These are phyloP conservation scores for Lactarius trivialis DNA, from an alignment of 768 basidiomycete genomes.

Conservation along the genomic window DNA sequence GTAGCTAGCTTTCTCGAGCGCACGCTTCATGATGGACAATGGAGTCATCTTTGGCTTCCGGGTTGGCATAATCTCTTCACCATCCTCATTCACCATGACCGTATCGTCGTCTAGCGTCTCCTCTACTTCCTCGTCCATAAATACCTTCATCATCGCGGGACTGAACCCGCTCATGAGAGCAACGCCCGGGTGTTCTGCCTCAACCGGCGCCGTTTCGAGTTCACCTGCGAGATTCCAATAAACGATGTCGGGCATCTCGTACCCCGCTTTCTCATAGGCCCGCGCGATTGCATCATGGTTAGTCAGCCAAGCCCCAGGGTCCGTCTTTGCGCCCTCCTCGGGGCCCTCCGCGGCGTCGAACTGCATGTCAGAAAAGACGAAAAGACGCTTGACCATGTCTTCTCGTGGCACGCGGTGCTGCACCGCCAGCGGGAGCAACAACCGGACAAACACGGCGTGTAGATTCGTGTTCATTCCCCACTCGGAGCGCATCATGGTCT, in stretches of 20 bases:
- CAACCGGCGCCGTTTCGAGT: constrained; percentile 40
- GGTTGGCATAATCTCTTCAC: constrained; percentile 29
- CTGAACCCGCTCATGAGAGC: constrained; percentile 68
- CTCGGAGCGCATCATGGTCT: constrained; percentile 29
- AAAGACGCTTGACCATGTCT: constrained; percentile 70
- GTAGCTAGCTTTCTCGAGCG: constrained; percentile 43
- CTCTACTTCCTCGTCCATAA: constrained; percentile 49
- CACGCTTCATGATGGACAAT: constrained; percentile 33
- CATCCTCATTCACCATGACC: constrained; percentile 32
- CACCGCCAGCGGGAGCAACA: constrained; percentile 57
- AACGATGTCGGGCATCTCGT: constrained; percentile 66
- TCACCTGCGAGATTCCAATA: constrained; percentile 54
- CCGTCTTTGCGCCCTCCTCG: no score
- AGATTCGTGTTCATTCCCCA: constrained; percentile 63
- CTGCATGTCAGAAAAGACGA: constrained; percentile 78
- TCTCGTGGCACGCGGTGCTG: constrained; percentile 50
- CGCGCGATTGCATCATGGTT: constrained; percentile 51
- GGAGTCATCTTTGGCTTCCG: constrained; percentile 33
- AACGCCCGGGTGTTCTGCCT: constrained; percentile 50
- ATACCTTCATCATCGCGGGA: constrained; percentile 62
- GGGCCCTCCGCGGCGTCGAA: constrained; percentile 40
- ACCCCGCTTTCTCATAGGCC: constrained; percentile 55
- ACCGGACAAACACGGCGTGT: constrained; percentile 51
- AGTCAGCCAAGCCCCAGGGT: constrained; percentile 45
- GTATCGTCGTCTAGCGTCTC: constrained; percentile 29